A percentile compares a stretch with the other conserved stretches of the same genome.
Evolutionary conservation across 78 protist genomes (phyloP).

Genomic region (Cyanophora paradoxa): DNA sequence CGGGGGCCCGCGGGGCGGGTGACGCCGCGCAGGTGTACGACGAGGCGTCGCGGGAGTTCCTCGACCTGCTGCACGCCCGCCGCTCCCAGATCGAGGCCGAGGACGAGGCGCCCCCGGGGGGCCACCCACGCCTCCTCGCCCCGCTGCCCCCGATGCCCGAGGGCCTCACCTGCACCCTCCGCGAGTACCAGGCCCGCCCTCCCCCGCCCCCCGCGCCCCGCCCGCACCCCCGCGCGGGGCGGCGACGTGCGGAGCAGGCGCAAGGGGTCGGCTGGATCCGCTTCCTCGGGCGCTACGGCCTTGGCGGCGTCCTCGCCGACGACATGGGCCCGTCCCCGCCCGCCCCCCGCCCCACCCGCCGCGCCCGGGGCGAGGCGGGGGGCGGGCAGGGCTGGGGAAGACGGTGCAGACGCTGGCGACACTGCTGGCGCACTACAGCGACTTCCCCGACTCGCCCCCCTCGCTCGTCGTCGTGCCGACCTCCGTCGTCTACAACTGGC

Average conservation of each 20-base stretch:
- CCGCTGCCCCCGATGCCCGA: not conserved
- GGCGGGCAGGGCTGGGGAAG: constrained; percentile 1
- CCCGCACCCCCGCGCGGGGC: too few relatives aligned
- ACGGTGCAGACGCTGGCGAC: not conserved
- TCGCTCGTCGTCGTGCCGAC: not conserved
- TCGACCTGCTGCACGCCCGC: not conserved
- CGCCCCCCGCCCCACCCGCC: too few relatives aligned
- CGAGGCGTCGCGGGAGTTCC: not conserved
- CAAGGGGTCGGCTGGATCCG: not conserved
- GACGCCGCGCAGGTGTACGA: not conserved
- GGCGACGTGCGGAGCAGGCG: too few relatives aligned
- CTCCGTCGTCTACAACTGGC: not conserved
- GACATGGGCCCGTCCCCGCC: too few relatives aligned
- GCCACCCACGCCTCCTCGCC: not conserved
- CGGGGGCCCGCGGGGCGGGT: not conserved
- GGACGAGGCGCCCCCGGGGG: not conserved
- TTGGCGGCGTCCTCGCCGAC: not conserved
- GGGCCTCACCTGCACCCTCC: not conserved
- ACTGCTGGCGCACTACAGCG: not conserved
- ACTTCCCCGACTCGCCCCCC: not conserved
- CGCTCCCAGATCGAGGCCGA: not conserved
- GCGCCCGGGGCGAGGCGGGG: too few relatives aligned
- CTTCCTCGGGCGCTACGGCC: not conserved
- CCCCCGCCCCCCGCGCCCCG: too few relatives aligned
- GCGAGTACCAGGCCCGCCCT: too few relatives aligned